A percentile compares a stretch with the other conserved stretches of the same genome.
These are phyloP conservation scores for Chlamydomonas schloesseri DNA, from an alignment of 139 green algal species.

Conservation along the genomic window DNA sequence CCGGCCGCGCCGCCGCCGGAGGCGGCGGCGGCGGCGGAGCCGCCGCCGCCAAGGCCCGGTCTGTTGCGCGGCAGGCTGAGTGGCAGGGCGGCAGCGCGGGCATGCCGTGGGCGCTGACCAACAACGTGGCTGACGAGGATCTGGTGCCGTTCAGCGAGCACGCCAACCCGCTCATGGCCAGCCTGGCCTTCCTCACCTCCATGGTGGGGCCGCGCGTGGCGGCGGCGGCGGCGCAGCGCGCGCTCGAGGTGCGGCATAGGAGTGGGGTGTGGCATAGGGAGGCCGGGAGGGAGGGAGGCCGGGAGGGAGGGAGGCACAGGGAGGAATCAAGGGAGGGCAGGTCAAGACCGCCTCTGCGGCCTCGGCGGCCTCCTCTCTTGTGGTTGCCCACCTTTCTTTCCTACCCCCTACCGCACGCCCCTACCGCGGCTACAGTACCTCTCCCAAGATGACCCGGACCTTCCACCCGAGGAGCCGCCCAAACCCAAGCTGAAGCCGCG, in stretches of 20 bases:
- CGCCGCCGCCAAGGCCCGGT: too few relatives aligned
- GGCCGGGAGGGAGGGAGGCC: too few relatives aligned
- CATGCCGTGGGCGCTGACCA: not conserved
- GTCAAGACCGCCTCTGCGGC: too few relatives aligned
- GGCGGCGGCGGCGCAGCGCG: slow-evolving; percentile 84
- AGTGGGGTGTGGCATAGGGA: too few relatives aligned
- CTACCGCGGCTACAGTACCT: too few relatives aligned
- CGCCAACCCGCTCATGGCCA: slow-evolving; percentile 88
- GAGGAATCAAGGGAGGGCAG: too few relatives aligned
- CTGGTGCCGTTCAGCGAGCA: slow-evolving; percentile 83
- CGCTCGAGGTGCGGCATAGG: slow-evolving; percentile 82
- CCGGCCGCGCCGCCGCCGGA: not conserved
- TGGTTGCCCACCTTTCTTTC: too few relatives aligned
- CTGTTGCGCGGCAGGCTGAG: not conserved
- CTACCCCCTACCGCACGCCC: too few relatives aligned
- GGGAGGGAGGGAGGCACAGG: too few relatives aligned
- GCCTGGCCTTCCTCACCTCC: slow-evolving; percentile 82
- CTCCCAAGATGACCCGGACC: too few relatives aligned
- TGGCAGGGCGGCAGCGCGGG: not conserved
- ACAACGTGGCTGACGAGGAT: slow-evolving; percentile 27
- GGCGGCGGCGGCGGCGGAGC: not conserved
- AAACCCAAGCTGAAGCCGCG: not conserved
- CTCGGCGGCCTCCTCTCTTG: too few relatives aligned
- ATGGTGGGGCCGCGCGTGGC: slow-evolving; percentile 88
- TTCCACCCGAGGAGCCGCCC: too few relatives aligned